Base-by-base conservation (phyloP, 306 rosid genomes). In the Dryas drummondii region DNA sequence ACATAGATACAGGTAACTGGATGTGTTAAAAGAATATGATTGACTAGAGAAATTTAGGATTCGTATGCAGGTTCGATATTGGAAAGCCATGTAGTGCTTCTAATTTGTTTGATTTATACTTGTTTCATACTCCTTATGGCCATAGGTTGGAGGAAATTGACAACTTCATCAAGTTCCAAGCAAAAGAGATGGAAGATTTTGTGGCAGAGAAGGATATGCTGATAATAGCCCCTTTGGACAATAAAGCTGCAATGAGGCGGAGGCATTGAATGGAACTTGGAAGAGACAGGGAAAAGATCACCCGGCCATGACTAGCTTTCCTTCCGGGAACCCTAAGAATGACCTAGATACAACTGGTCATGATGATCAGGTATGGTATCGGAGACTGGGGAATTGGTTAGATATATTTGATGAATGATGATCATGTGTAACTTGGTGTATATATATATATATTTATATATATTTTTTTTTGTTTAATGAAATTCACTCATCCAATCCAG, bases 131-230 rank as follows among this genome's bases (percentile, higher is more conserved):
- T 46, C 55, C n/a, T 51, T 85, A 77, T 75, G 64, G 72, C 19
- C 50, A 56, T 56, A 90, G 94, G 88, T 82, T 12, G 63, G 89
- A 80, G n/a, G 87, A 85, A 16, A 66, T 84, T 75, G 83, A 68
- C 0, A 82, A 85, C 79, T 90, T 90, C 83, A 91, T 88, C 4
- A 78, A 86, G 82, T 26, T 71, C 32, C 96, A 91, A 77, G 90
- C 87, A 0, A 78, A 82, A 70, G 93, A 89, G 68, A 86, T 89
- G 85, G 90, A 85, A 48, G 79, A 71, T 1, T 91, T 88, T 80
- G 91, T 74, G 54, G 71, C 46, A 50, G 86, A 80, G 63, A 85
- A 91, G 82, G 91, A 91, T 46, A 60, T 62, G 12, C 79, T 93
- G 10, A 66, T 11, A 0, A 65, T 80, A 76, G 84, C 54, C 49